Evolutionary conservation across 2,329 filamentous ascomycete species (phyloP).

Genomic region (Nectriaceae sp.): DNA sequence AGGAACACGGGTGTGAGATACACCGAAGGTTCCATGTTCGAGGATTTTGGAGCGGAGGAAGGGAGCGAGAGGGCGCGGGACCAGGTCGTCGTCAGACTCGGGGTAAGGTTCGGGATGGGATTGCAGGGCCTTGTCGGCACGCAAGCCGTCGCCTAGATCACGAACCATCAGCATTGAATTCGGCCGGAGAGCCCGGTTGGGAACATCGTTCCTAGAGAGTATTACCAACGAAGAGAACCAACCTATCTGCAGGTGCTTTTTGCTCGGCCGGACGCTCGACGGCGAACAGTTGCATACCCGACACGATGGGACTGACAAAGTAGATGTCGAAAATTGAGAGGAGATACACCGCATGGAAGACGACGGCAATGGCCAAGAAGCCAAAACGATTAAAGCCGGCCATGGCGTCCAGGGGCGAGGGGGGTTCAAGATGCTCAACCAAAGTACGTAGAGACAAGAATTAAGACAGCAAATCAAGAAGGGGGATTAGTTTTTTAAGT

Average conservation of each 20-base stretch:
- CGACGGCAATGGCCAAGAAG: constrained; percentile 84
- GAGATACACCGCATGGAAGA: constrained; percentile 93
- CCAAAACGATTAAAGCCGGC: constrained; percentile 65
- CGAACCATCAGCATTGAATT: not conserved
- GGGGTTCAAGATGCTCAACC: not conserved
- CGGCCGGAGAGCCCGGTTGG: not conserved
- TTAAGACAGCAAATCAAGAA: not conserved
- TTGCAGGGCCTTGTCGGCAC: constrained; percentile 97
- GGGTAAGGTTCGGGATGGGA: constrained; percentile 85
- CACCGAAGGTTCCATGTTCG: constrained; percentile 89
- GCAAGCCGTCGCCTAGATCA: constrained; percentile 77
- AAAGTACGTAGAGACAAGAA: not conserved
- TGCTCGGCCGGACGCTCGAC: constrained; percentile 60
- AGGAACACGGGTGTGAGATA: constrained; percentile 94
- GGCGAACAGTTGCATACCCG: constrained; percentile 84
- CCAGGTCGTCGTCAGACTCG: constrained; percentile 63
- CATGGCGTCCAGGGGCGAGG: constrained; percentile 43
- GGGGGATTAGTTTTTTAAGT: not conserved
- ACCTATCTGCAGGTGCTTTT: constrained; percentile 80
- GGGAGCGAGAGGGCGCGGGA: constrained; percentile 80
- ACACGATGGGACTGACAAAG: constrained; percentile 96
- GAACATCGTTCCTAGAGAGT: constrained; percentile 1
- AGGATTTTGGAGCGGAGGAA: constrained; percentile 89
- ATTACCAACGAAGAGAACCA: constrained; percentile 90
- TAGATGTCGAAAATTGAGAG: constrained; percentile 98